phyloP scores from a whole-genome alignment of 2,329 filamentous ascomycete species.

The Calonectria multiphialidica region DNA sequence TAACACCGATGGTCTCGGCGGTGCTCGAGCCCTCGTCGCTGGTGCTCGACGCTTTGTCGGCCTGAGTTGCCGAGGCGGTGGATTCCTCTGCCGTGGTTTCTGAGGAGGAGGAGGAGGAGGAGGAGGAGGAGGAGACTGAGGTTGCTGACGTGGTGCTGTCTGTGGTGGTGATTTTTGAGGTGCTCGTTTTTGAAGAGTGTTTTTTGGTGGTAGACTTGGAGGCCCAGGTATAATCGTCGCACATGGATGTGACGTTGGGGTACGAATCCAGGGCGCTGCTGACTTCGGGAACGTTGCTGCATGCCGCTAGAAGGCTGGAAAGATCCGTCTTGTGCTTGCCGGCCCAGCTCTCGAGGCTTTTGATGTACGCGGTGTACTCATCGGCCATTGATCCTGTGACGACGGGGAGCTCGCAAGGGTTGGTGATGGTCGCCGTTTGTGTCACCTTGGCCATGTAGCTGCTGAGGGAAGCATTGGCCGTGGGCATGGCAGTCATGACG shows the following conservation, averaged over 20 bases:
- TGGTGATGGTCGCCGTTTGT: conserved; percentile 32
- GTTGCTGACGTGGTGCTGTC: neutral
- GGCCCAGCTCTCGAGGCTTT: conserved; percentile 39
- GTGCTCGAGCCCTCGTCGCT: neutral
- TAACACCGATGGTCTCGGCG: neutral
- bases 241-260: conserved; percentile 8
- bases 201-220: neutral
- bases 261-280: conserved; percentile 16
- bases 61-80: neutral
- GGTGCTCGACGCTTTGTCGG: neutral
- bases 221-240: neutral
- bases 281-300: conserved; percentile 44
- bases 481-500: conserved; percentile 36
- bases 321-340: conserved; percentile 29
- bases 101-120: no score
- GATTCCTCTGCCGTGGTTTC: neutral
- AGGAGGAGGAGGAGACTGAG: no score
- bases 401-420: conserved; percentile 40
- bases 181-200: neutral
- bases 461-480: conserved; percentile 28
- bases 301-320: conserved; percentile 38
- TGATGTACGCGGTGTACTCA: conserved; percentile 42
- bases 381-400: conserved; percentile 43
- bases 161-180: neutral
- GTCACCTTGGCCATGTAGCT: conserved; percentile 30